Evolutionary conservation across 345 rosid species (phyloP).

Genomic region (Lepidium africanum): DNA sequence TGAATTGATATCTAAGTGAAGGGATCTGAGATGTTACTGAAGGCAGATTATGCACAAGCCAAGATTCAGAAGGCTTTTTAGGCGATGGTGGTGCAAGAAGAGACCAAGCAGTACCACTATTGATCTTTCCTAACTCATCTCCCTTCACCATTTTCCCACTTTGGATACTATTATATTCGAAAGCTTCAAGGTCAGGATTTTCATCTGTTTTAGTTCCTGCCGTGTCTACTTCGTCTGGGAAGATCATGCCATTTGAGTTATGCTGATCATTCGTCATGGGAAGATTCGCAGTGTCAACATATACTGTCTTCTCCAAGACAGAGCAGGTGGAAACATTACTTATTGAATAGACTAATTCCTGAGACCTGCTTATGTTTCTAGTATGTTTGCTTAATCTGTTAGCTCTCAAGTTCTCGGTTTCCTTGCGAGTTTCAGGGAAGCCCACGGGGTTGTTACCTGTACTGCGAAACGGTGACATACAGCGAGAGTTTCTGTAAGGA

Average conservation of each 20-base stretch:
- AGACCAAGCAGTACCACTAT: slow-evolving; percentile 7
- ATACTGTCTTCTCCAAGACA: slow-evolving; percentile 50
- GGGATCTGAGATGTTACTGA: slow-evolving; percentile 37
- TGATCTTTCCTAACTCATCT: slow-evolving; percentile 23
- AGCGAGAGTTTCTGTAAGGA: slow-evolving; percentile 45
- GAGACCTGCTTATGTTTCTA: slow-evolving; percentile 39
- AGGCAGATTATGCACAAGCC: slow-evolving; percentile 82
- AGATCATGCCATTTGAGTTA: slow-evolving; percentile 25
- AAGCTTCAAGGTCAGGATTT: slow-evolving; percentile 18
- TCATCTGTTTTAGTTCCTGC: slow-evolving; percentile 5
- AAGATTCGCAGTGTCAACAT: slow-evolving; percentile 50
- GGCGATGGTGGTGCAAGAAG: slow-evolving; percentile 57
- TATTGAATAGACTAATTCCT: slow-evolving; percentile 34
- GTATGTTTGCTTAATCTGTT: slow-evolving; percentile 36
- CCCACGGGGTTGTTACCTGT: slow-evolving; percentile 39
- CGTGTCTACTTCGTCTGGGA: slow-evolving; percentile 18
- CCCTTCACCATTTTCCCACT: slow-evolving; percentile 14
- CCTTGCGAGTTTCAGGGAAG: slow-evolving; percentile 48
- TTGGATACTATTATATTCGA: slow-evolving; percentile 16
- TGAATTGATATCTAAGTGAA: slow-evolving; percentile 26
- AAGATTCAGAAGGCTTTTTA: slow-evolving; percentile 82
- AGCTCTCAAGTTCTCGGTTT: slow-evolving; percentile 40
- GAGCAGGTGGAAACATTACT: slow-evolving; percentile 35
- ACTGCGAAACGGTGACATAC: slow-evolving; percentile 47
- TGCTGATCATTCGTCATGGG: neutral